Percentiles rank a stretch among this genome's conserved stretches.
Conservation (phyloP, 225 moss, liverwort and hornwort genomes). For the Antitrichia curtipendula region DNA sequence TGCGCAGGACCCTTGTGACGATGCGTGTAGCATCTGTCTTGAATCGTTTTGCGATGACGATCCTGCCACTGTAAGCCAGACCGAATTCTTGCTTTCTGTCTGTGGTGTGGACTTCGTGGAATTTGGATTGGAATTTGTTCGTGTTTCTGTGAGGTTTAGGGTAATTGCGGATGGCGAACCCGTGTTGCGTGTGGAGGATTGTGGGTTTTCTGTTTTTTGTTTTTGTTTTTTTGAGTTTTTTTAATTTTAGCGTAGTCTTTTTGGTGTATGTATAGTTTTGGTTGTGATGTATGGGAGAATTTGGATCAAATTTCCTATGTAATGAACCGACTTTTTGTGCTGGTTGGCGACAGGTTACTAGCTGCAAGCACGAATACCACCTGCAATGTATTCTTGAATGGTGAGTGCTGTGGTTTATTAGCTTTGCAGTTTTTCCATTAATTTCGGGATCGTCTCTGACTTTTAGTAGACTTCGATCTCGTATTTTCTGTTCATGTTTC, state of each 20-base stretch:
- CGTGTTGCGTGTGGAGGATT: not conserved
- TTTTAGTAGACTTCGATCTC: not conserved
- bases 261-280: not conserved
- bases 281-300: not conserved
- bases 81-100: not conserved
- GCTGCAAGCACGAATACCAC: slow-evolving; percentile 91
- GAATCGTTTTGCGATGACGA: slow-evolving; percentile 83
- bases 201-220: not conserved
- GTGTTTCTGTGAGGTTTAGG: not conserved
- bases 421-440: not conserved
- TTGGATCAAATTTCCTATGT: not conserved
- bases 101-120: not conserved
- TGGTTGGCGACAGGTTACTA: slow-evolving; percentile 41
- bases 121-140: not conserved
- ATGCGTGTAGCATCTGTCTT: slow-evolving; percentile 90
- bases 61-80: slow-evolving; percentile 47
- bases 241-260: not conserved
- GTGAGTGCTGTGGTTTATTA: slow-evolving; percentile 18
- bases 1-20: slow-evolving; percentile 84
- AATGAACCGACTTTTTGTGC: not conserved
- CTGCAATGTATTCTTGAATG: slow-evolving; percentile 94
- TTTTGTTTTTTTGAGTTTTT: too few relatives aligned
- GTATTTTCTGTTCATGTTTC: not conserved
- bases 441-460: not conserved
- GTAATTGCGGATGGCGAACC: not conserved